These are phyloP conservation scores for Barbatosphaeria neglecta DNA, from an alignment of 495 filamentous ascomycete species.

Conservation along the genomic window DNA sequence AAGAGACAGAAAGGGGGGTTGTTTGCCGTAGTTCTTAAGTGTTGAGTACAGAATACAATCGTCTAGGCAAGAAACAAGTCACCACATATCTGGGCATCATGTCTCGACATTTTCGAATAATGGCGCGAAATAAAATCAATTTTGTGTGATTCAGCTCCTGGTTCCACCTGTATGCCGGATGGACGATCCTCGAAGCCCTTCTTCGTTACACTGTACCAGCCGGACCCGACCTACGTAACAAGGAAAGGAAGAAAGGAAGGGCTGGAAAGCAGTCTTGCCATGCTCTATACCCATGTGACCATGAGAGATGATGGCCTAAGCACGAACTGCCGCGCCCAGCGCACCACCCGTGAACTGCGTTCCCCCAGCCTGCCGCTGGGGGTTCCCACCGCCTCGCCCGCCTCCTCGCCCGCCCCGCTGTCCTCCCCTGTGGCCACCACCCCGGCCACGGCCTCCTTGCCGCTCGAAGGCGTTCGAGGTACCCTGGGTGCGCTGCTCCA, in stretches of 20 bases:
- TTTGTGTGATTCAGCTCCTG: background rate
- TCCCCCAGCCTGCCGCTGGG: conserved; percentile 44
- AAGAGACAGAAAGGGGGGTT: too few species aligned
- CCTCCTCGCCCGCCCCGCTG: conserved; percentile 60
- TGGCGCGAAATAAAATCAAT: too few species aligned
- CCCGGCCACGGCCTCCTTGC: conserved; percentile 63
- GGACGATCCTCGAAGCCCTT: background rate
- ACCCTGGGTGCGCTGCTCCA: conserved; percentile 93
- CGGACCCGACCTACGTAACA: too few species aligned
- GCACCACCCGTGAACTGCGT: conserved; percentile 49
- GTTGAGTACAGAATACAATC: too few species aligned
- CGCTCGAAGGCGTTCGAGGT: conserved; percentile 90
- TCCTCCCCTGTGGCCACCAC: conserved; percentile 60
- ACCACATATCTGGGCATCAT: too few species aligned
- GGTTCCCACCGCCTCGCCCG: conserved; percentile 36
- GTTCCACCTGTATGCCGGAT: background rate
- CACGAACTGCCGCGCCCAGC: conserved; percentile 41
- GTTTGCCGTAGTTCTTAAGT: too few species aligned
- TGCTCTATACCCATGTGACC: background rate
- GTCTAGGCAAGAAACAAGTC: too few species aligned
- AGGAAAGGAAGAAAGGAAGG: background rate
- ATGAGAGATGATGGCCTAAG: conserved; percentile 17
- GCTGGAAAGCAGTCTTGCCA: background rate
- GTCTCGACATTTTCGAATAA: too few species aligned
- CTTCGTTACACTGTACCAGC: background rate